Evolutionary conservation across 176 grass and related monocot genomes (phyloP), one percentile per base, ranked within the genome.

Genomic region (Ensete ventricosum): DNA sequence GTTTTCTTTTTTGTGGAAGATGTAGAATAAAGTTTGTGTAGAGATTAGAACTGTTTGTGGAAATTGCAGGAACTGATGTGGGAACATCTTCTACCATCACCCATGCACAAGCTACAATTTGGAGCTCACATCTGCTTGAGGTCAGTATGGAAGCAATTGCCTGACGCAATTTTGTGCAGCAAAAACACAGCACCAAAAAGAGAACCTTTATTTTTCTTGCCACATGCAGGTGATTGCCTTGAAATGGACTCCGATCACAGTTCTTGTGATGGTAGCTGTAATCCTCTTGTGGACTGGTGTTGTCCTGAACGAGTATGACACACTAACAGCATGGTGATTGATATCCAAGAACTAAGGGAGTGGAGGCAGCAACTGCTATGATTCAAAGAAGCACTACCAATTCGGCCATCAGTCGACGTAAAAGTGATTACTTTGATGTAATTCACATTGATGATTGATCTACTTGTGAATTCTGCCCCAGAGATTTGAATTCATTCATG

Each of bases 201-300:
- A 52, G 34, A 9, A n/a, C 49, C 17, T 13, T 72, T 49, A 22
- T 53, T 21, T 53, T 49, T 73, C 11, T 50, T 69, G 14, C 2
- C 10, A 62, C 34, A 76, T 23, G 12, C 73, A 63, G 73, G 73
- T 62, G 73, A 62, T 76, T 50, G 73, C 54, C 54, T 19, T 76
- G 2, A 76, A 76, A 50, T 76, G 73, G 73, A 76, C 57, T 12
- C 73, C 73, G 2, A 23, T 76, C 17, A 50, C 55, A 13, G 62
- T 76, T 4, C 11, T 76, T 50, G 54, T 24, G 17, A 25, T 23
- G 9, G 73, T 50, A 12, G 57, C 57, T 51, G 29, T 29, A 62
- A 20, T 54, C 51, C 73, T 76, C 27, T 11, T 76, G 10, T 76
- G 73, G 73, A 51, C 73, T 22, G 11, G 55, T 55, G 20, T 63